A percentile compares a stretch with the other conserved stretches of the same genome.
Evolutionary conservation across 805 yeast genomes (phyloP).

Genomic region (Tetrapisispora phaffii): DNA sequence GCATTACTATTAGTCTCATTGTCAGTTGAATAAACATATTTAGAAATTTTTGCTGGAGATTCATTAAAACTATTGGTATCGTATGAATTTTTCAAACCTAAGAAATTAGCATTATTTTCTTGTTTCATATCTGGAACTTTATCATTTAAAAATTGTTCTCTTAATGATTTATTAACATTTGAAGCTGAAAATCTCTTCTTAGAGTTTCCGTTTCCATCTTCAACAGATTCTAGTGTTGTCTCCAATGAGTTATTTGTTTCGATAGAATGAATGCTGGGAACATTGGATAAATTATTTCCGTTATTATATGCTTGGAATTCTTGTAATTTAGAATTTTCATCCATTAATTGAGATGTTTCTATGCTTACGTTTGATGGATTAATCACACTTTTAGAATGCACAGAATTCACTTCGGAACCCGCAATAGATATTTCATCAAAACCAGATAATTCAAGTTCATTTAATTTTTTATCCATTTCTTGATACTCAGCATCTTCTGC

Average conservation of each 20-base stretch:
- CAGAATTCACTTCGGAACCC: background rate
- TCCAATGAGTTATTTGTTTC: slow-evolving; percentile 14
- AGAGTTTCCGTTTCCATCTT: background rate
- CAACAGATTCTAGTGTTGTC: background rate
- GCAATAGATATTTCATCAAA: slow-evolving; percentile 9
- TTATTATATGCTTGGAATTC: background rate
- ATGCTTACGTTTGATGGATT: slow-evolving; percentile 10
- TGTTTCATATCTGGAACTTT: background rate
- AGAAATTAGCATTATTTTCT: background rate
- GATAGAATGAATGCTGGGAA: slow-evolving; percentile 26
- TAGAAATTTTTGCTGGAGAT: background rate
- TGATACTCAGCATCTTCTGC: slow-evolving; percentile 7
- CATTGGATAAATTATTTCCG: slow-evolving; percentile 12
- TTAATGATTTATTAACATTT: slow-evolving; percentile 2
- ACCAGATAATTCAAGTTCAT: slow-evolving; percentile 12
- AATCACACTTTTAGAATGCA: background rate
- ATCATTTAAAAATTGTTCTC: slow-evolving; percentile 7
- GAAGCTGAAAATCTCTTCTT: background rate
- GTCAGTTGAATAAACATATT: slow-evolving; percentile 24
- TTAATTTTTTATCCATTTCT: slow-evolving; percentile 15
- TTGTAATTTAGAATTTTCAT: background rate
- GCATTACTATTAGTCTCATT: slow-evolving; percentile 20
- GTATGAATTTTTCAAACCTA: background rate
- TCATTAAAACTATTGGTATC: background rate
- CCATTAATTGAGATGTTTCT: slow-evolving; percentile 18